phyloP scores from a whole-genome alignment of 768 basidiomycete genomes.

The Podaxis sp. region DNA sequence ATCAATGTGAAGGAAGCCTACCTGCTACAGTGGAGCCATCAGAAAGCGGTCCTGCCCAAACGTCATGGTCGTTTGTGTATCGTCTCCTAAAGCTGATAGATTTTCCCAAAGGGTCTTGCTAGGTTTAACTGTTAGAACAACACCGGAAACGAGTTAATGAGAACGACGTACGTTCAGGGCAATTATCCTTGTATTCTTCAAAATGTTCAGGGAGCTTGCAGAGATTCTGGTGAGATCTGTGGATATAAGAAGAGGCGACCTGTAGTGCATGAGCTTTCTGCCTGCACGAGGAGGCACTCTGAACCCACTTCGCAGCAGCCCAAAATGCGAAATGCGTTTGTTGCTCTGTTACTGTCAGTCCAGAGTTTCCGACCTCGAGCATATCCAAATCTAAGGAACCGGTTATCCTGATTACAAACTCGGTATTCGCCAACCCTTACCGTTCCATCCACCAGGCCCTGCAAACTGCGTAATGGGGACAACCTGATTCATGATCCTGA shows the following conservation, averaged over 20 bases:
- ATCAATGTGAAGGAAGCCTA: slow-evolving; percentile 18
- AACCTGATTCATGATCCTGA: slow-evolving; percentile 50
- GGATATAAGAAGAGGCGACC: slow-evolving; percentile 43
- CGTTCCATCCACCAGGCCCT: slow-evolving; percentile 42
- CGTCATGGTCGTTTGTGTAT: slow-evolving; percentile 48
- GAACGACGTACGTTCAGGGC: slow-evolving; percentile 36
- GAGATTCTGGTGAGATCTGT: slow-evolving; percentile 38
- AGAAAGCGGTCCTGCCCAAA: slow-evolving; percentile 46
- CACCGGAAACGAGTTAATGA: neutral
- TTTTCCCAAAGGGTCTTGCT: slow-evolving; percentile 47
- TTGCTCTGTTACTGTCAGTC: slow-evolving; percentile 39
- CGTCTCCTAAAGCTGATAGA: slow-evolving; percentile 45
- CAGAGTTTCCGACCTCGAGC: slow-evolving; percentile 50
- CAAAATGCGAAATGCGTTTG: slow-evolving; percentile 52
- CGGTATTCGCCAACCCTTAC: slow-evolving; percentile 15
- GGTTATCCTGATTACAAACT: neutral
- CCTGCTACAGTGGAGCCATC: slow-evolving; percentile 47
- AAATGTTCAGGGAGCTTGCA: slow-evolving; percentile 31
- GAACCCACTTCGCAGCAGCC: slow-evolving; percentile 45
- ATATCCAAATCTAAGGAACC: slow-evolving; percentile 42
- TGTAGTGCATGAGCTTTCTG: slow-evolving; percentile 9
- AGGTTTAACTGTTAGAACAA: neutral
- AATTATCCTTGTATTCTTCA: slow-evolving; percentile 41
- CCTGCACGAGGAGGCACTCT: neutral
- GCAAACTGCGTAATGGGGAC: slow-evolving; percentile 51